phyloP scores from a whole-genome alignment of 495 filamentous ascomycete species.

The Cryomyces minteri region DNA sequence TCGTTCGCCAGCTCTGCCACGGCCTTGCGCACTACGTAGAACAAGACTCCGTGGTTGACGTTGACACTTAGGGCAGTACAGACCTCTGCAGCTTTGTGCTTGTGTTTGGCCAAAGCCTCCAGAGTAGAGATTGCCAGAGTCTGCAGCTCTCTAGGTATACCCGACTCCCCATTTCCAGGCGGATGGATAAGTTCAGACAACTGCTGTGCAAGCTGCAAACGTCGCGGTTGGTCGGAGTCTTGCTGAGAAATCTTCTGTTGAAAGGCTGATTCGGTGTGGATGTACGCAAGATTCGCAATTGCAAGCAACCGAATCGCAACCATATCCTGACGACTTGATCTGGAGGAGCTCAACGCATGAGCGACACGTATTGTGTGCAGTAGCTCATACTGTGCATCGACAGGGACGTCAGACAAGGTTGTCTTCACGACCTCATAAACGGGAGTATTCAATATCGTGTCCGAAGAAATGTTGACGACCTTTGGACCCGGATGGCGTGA shows the following conservation, averaged over 20 bases:
- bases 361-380: conserved; percentile 69
- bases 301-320: conserved; percentile 70
- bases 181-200: conserved; percentile 77
- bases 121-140: conserved; percentile 66
- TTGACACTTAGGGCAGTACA: conserved; percentile 75
- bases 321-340: conserved; percentile 50
- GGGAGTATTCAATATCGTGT: conserved; percentile 37
- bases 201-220: conserved; percentile 80
- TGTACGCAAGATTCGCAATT: conserved; percentile 81
- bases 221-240: conserved; percentile 78
- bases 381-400: conserved; percentile 62
- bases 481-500: conserved; percentile 20
- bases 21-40: conserved; percentile 80
- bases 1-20: conserved; percentile 53
- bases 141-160: conserved; percentile 56
- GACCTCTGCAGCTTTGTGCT: conserved; percentile 59
- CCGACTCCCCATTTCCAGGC: conserved; percentile 42
- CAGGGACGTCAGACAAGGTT: conserved; percentile 46
- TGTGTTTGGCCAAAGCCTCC: conserved; percentile 65
- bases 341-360: conserved; percentile 49
- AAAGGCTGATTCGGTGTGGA: conserved; percentile 62
- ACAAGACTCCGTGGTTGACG: conserved; percentile 90
- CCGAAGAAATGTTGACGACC: conserved; percentile 51
- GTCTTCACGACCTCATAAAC: conserved; percentile 49
- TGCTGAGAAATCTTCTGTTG: conserved; percentile 68